Base-by-base conservation (phyloP, 345 rosid species). In the Euphorbia tirucalli region DNA sequence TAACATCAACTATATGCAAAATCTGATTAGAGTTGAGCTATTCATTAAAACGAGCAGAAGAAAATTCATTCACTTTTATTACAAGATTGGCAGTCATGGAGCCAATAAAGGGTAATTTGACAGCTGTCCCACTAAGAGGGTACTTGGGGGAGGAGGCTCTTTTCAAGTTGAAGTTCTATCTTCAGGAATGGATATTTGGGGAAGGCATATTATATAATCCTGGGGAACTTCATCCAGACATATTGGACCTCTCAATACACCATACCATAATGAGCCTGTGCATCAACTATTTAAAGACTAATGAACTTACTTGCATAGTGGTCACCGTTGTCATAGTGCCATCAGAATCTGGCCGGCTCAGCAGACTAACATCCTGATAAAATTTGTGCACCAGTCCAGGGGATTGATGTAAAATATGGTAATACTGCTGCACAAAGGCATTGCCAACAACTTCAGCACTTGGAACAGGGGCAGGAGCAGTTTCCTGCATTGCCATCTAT, bases 401-500 rank as follows among this genome's bases (percentile, higher is more conserved):
- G 0, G 80, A 73, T 21, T 73, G 52, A 31, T 78, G 84, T 25
- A 89, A 84, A 58, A 84, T 65, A 68, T 60, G 63, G 68, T 90
- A 92, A 60, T 88, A 92, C 58, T 79, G 84, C 49, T 76, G 55
- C 71, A 89, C 87, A 62, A 92, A 92, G 61, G 81, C 85, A 71
- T 86, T 83, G 65, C 92, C 96, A 63, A 87, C 85, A 43, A 71
- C 63, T 25, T 72, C 52, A 59, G 80, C 72, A 59, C 52, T 60
- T 2, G 94, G 84, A 28, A 78, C 77, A 27, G 74, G 71, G 48
- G 78, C 77, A 68, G 93, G 70, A 82, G 71, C 78, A 27, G 84
- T 79, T 79, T 84, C 88, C 83, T 83, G 87, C 70, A 73, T 76
- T 66, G 90, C 90, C 93, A 86, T 88, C 92, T 85, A 55, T 59